Conservation (phyloP, 2,329 filamentous ascomycete species). For the Cryoendolithus antarcticus region DNA sequence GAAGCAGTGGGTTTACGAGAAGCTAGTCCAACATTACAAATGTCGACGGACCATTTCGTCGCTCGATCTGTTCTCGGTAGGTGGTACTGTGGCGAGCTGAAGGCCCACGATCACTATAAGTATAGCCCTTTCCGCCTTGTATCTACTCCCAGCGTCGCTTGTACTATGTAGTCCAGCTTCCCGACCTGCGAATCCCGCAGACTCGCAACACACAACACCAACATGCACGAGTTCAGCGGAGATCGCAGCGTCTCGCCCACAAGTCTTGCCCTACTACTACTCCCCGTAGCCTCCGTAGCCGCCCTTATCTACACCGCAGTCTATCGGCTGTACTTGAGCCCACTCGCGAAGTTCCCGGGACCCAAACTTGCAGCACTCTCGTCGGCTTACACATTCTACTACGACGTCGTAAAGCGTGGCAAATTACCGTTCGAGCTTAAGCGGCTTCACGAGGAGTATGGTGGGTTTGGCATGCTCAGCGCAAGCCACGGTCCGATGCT, state of each 20-base stretch:
- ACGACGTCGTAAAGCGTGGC: slow-evolving; percentile 20
- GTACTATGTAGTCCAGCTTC: too few relatives aligned
- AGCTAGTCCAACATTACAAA: too few relatives aligned
- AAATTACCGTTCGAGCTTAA: slow-evolving; percentile 11
- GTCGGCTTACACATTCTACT: slow-evolving; percentile 24
- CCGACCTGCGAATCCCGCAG: slow-evolving; percentile 23
- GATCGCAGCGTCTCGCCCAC: slow-evolving; percentile 24
- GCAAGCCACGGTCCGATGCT: too few relatives aligned
- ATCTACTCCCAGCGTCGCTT: too few relatives aligned
- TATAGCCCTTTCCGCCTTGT: too few relatives aligned
- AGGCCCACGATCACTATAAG: too few relatives aligned
- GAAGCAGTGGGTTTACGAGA: too few relatives aligned
- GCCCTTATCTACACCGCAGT: too few relatives aligned
- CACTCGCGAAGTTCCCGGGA: slow-evolving; percentile 24
- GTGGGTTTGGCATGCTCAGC: slow-evolving; percentile 1
- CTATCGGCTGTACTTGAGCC: slow-evolving; percentile 4
- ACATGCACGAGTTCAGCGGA: slow-evolving; percentile 12
- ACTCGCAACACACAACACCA: slow-evolving; percentile 24
- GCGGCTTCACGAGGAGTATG: slow-evolving; percentile 25
- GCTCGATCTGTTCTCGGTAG: too few relatives aligned
- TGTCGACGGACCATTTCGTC: too few relatives aligned
- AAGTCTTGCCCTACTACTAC: slow-evolving; percentile 13
- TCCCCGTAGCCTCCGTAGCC: too few relatives aligned
- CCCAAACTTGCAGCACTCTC: slow-evolving; percentile 25
- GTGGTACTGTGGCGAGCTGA: too few relatives aligned